phyloP scores from a whole-genome alignment of 2,329 filamentous ascomycete genomes.

The Sclerotinia trifoliorum region DNA sequence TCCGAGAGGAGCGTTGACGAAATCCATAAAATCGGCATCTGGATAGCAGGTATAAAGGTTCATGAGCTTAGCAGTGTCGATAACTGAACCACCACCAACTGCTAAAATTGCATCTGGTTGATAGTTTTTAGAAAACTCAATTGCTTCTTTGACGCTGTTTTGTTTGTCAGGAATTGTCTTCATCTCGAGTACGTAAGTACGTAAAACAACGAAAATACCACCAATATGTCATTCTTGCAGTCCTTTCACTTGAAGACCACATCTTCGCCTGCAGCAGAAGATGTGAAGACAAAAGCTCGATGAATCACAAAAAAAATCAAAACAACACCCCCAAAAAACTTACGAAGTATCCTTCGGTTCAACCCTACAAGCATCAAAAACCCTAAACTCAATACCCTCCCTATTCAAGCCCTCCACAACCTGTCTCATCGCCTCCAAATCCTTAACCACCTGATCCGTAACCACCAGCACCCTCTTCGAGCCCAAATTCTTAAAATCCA shows the following conservation, averaged over 20 bases:
- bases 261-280: neutral
- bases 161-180: neutral
- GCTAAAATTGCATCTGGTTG: constrained; percentile 86
- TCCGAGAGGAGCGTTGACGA: constrained; percentile 92
- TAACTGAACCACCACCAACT: constrained; percentile 90
- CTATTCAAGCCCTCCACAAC: constrained; percentile 75
- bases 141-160: constrained; percentile 78
- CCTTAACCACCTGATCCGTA: constrained; percentile 78
- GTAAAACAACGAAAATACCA: neutral
- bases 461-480: constrained; percentile 87
- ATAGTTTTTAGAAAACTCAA: constrained; percentile 79
- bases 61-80: constrained; percentile 98
- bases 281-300: neutral
- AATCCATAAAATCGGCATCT: constrained; percentile 92
- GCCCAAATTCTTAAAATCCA: constrained; percentile 93
- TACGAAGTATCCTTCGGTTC: constrained; percentile 95
- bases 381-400: constrained; percentile 76
- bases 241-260: neutral
- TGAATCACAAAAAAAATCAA: neutral
- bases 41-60: constrained; percentile 92
- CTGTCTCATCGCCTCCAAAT: constrained; percentile 85
- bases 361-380: constrained; percentile 77
- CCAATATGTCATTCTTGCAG: neutral
- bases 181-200: neutral
- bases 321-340: constrained; percentile 39